Evolutionary conservation across 805 yeast genomes (phyloP).

Genomic region (Jamesozyma gamospora): DNA sequence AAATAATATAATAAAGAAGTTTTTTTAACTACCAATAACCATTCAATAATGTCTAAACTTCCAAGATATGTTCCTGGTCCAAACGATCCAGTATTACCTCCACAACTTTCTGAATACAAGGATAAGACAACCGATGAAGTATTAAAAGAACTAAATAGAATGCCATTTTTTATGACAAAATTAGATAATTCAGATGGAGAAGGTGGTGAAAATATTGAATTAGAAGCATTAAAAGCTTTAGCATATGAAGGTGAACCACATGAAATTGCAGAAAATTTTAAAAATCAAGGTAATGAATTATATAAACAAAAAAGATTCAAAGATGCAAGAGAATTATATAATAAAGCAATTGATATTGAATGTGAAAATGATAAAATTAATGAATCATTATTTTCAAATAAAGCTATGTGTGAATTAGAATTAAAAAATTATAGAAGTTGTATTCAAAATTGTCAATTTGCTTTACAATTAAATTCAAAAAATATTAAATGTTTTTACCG

Average conservation of each 20-base stretch:
- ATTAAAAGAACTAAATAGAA: slow-evolving; percentile 62
- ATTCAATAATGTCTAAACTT: slow-evolving; percentile 24
- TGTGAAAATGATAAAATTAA: slow-evolving; percentile 48
- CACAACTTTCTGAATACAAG: slow-evolving; percentile 57
- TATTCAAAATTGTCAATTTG: slow-evolving; percentile 74
- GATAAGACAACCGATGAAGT: slow-evolving; percentile 67
- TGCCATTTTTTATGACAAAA: slow-evolving; percentile 92
- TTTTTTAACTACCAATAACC: background rate
- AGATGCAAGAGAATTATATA: slow-evolving; percentile 70
- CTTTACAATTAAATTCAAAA: slow-evolving; percentile 52
- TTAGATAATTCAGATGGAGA: slow-evolving; percentile 67
- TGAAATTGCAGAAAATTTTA: slow-evolving; percentile 82
- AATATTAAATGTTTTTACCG: slow-evolving; percentile 80
- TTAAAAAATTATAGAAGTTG: slow-evolving; percentile 76
- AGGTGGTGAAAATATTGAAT: slow-evolving; percentile 60
- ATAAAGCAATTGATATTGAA: slow-evolving; percentile 65
- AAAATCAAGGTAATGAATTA: slow-evolving; percentile 86
- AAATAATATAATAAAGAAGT: too few species aligned
- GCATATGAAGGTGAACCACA: slow-evolving; percentile 95
- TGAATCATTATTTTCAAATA: slow-evolving; percentile 59
- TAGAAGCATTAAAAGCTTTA: slow-evolving; percentile 84
- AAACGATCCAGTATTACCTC: slow-evolving; percentile 67
- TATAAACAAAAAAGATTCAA: slow-evolving; percentile 61
- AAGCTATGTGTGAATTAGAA: slow-evolving; percentile 89
- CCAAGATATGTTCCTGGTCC: slow-evolving; percentile 38